These are phyloP conservation scores for Pyrenophora graminea DNA, from an alignment of 2,329 filamentous ascomycete species.

Conservation along the genomic window DNA sequence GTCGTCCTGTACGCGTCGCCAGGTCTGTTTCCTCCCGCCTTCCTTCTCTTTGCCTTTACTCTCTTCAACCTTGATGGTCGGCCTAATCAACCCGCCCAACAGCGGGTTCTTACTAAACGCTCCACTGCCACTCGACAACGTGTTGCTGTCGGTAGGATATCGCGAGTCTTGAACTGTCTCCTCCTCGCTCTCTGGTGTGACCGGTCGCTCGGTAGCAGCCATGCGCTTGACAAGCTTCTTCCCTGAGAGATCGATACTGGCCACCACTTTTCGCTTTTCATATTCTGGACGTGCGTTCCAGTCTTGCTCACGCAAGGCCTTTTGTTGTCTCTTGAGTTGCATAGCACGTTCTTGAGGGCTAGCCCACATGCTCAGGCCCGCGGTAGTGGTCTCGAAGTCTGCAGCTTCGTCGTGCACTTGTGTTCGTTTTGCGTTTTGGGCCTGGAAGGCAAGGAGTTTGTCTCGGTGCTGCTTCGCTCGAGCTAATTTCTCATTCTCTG, in stretches of 20 bases:
- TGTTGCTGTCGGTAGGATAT: constrained; percentile 30
- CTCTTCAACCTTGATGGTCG: constrained; percentile 59
- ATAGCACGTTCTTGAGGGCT: constrained; percentile 79
- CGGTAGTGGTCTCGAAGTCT: constrained; percentile 67
- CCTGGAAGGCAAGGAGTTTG: constrained; percentile 78
- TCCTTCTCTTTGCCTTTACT: constrained; percentile 55
- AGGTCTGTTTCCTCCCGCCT: constrained; percentile 47
- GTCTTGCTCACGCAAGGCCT: constrained; percentile 79
- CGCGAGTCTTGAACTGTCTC: constrained; percentile 46
- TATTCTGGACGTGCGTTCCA: constrained; percentile 85
- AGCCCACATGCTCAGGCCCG: constrained; percentile 77
- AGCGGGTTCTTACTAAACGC: constrained; percentile 72
- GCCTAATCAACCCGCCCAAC: constrained; percentile 67
- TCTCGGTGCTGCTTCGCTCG: constrained; percentile 80
- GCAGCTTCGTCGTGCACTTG: constrained; percentile 85
- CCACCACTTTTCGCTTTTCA: constrained; percentile 82
- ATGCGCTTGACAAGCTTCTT: constrained; percentile 76
- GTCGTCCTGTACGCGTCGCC: constrained; percentile 59
- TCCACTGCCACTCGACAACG: constrained; percentile 50
- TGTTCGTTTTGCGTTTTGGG: constrained; percentile 81
- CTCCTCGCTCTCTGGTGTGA: constrained; percentile 56
- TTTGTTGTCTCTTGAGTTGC: constrained; percentile 85
- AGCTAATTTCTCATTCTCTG: constrained; percentile 64
- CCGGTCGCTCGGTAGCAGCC: constrained; percentile 62
- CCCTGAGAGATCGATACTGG: constrained; percentile 80